Base-by-base conservation (phyloP, 305 asterid species). In the Fraxinus floribunda region DNA sequence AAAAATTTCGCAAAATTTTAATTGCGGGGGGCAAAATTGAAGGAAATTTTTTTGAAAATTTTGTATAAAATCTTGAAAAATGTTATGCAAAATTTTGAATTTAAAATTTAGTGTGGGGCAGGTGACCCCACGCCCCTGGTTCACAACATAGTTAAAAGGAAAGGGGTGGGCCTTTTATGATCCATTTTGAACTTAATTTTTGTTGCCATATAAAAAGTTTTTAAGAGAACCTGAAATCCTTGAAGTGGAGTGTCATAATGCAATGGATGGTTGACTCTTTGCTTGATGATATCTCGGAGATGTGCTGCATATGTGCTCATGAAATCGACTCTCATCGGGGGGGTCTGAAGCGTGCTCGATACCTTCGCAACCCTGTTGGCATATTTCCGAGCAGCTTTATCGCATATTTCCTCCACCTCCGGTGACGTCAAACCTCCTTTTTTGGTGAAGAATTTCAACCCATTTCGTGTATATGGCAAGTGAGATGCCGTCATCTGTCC, bases 401-500 rank as follows among this genome's bases (percentile, higher is more conserved):
- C 94, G 55, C 98, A 95, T 36, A 95, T 92, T 79, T 87, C 90
- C 90, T 93, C 98, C 82, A 95, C 98, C 39, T 91, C 89, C 2
- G 91, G 74, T 16, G 98, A 93, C 0, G 98, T 95, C 7, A 95
- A 86, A 5, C 98, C 98, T 16, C 98, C 98, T 76, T 87, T 91
- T 85, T 79, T 92, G 0, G 97, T 95, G 89, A 95, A 95, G 66
- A 95, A 91, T 75, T 95, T 93, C 79, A 95, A 78, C 5, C 98
- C 98, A 77, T 95, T 95, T 18, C 98, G 92, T 10, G 98, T 95
- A 89, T 90, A 93, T 3, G 98, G 98, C 84, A 95, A 90, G 85
- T 95, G 98, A 30, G 98, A 95, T 0, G 98, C 98, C 9, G 98
- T 95, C 98, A 95, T 95, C 98, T 95, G 93, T 24, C 41, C 83